Conservation (phyloP, 306 rosid genomes). For the Trifolium repens region DNA sequence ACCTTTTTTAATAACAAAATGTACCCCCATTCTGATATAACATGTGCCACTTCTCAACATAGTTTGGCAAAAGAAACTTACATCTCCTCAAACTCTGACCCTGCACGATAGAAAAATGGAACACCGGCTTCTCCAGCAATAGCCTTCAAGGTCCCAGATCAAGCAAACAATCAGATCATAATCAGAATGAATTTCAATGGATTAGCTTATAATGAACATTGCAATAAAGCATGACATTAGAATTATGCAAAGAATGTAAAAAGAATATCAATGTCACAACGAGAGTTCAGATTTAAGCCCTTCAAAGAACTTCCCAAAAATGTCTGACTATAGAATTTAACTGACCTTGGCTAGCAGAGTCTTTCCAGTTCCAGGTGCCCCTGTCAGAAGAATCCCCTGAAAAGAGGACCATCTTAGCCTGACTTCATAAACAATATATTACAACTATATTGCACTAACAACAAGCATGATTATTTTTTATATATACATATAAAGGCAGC, state of each 20-base stretch:
- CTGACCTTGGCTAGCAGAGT: conserved; percentile 95
- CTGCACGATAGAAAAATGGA: conserved; percentile 97
- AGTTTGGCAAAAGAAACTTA: conserved; percentile 49
- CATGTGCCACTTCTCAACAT: not conserved
- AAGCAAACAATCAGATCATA: conserved; percentile 50
- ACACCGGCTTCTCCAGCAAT: conserved; percentile 99
- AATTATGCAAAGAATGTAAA: conserved; percentile 21
- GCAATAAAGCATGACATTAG: not conserved
- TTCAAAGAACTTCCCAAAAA: conserved; percentile 38
- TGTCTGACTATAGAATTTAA: conserved; percentile 34
- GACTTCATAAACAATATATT: conserved; percentile 35
- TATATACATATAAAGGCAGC: not conserved
- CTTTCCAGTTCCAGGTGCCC: conserved; percentile 99
- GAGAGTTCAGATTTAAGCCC: conserved; percentile 3
- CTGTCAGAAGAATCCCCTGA: conserved; percentile 99
- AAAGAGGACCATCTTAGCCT: conserved; percentile 44
- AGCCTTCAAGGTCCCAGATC: conserved; percentile 77
- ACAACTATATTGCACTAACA: conserved; percentile 16
- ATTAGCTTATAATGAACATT: conserved; percentile 32
- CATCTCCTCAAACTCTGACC: conserved; percentile 99
- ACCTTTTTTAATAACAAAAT: conserved; percentile 14
- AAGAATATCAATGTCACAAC: conserved; percentile 21
- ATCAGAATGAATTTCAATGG: conserved; percentile 30
- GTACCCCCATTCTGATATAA: conserved; percentile 29
- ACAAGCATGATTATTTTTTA: conserved; percentile 8